phyloP scores from a whole-genome alignment of 2,329 filamentous ascomycete genomes.

The Cryphonectria naterciae region DNA sequence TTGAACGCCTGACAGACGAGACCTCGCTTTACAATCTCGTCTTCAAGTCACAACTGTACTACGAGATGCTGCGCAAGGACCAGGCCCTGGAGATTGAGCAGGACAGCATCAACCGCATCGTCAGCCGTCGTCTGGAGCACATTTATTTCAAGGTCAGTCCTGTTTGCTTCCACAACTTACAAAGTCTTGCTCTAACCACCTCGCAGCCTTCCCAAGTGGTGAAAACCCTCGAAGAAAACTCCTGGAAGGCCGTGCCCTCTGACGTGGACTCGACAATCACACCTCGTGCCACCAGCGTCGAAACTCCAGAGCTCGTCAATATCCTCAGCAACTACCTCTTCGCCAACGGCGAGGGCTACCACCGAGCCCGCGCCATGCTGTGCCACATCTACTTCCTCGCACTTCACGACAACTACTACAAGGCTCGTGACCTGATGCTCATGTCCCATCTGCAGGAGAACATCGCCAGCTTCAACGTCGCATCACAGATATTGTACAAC shows the following conservation, averaged over 20 bases:
- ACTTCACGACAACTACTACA: conserved; percentile 97
- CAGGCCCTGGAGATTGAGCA: conserved; percentile 74
- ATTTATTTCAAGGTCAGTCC: conserved; percentile 87
- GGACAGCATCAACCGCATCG: conserved; percentile 87
- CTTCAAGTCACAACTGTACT: conserved; percentile 85
- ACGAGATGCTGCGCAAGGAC: conserved; percentile 77
- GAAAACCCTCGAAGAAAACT: conserved; percentile 90
- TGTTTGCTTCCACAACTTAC: conserved; percentile 33
- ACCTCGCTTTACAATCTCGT: conserved; percentile 89
- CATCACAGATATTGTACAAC: conserved; percentile 98
- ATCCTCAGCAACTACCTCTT: conserved; percentile 95
- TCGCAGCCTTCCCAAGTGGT: conserved; percentile 82
- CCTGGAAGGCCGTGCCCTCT: conserved; percentile 79
- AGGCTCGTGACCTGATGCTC: conserved; percentile 97
- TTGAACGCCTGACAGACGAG: conserved; percentile 92
- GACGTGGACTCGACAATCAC: conserved; percentile 79
- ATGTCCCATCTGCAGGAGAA: conserved; percentile 99
- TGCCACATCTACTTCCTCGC: conserved; percentile 99
- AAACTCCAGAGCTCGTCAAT: conserved; percentile 78
- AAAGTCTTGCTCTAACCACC: conserved; percentile 31
- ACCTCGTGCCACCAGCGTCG: conserved; percentile 67
- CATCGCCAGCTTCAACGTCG: conserved; percentile 94
- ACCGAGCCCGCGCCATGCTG: conserved; percentile 93
- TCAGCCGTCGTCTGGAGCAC: conserved; percentile 94
- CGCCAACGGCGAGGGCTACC: conserved; percentile 91